These are phyloP conservation scores for Diaporthe citri DNA, from an alignment of 2,329 filamentous ascomycete genomes.

Conservation along the genomic window DNA sequence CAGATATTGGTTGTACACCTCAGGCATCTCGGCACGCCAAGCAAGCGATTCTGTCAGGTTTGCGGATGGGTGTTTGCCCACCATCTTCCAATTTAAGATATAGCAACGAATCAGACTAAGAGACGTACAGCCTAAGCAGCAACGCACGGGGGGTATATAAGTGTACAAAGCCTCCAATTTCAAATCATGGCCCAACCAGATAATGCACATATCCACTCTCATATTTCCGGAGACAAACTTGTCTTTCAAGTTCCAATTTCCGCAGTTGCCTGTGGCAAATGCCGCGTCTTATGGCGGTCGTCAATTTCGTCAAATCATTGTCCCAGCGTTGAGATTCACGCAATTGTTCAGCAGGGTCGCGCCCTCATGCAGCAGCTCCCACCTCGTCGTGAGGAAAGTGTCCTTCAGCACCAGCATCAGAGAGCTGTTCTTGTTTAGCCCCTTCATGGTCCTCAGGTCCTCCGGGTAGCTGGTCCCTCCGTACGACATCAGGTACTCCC, in stretches of 20 bases:
- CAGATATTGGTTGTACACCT: neutral
- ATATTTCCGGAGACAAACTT: neutral
- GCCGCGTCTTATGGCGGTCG: neutral
- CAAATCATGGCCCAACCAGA: neutral
- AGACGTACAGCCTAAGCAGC: slow-evolving; percentile 25
- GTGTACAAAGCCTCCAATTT: slow-evolving; percentile 38
- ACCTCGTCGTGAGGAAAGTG: slow-evolving; percentile 84
- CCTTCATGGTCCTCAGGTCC: slow-evolving; percentile 78
- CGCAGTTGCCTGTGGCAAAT: neutral
- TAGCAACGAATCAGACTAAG: neutral
- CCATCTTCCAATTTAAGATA: slow-evolving; percentile 5
- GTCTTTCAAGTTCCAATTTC: neutral
- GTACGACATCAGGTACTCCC: slow-evolving; percentile 79
- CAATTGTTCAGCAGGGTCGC: slow-evolving; percentile 85
- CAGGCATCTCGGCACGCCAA: neutral
- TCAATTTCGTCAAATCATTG: slow-evolving; percentile 47
- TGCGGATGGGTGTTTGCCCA: neutral
- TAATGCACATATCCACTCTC: slow-evolving; percentile 1
- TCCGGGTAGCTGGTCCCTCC: slow-evolving; percentile 80
- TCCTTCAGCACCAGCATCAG: slow-evolving; percentile 85
- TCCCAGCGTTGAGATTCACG: slow-evolving; percentile 68
- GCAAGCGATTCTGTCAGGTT: neutral
- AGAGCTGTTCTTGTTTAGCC: slow-evolving; percentile 86
- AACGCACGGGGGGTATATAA: slow-evolving; percentile 43
- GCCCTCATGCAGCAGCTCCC: slow-evolving; percentile 93